Evolutionary conservation across 306 rosid species (phyloP), one percentile per base, ranked within the genome.

Genomic region (Trifolium repens): DNA sequence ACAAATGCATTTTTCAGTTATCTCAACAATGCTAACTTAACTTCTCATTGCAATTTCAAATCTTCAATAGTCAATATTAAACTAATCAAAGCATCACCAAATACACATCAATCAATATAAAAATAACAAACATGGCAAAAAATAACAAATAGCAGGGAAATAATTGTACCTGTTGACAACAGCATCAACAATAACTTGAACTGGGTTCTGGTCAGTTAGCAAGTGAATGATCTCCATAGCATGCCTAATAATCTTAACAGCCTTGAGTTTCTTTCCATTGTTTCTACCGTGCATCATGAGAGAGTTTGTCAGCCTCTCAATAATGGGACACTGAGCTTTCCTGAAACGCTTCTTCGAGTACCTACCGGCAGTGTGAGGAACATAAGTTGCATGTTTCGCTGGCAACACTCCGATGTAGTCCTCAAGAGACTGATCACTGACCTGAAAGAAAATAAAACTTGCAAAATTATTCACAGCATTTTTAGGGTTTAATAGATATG

Each of bases 311-410:
- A 88, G 88, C 65, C 92, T 86, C 88, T 88, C 92, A 47, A 88
- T 70, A 11, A 88, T 86, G 19, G 92, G 90, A 57, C 92, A 88
- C 75, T 88, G 92, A 0, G 92, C 92, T 14, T 88, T 88, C 61
- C 92, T 80, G 73, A 88, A 88, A 3, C 92, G 68, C 87, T 86
- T 88, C 10, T 68, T 84, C 0, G 92, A 88, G 69, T 86, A 88
- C 65, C 92, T 84, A 2, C 92, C 92, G 37, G 92, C 90, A 8
- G 90, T 88, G 80, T 88, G 92, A 11, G 92, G 92, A 75, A 88
- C 90, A 72, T 82, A 88, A 0, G 92, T 88, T 0, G 92, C 90
- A n/a, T 88, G 87, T 77, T 88, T 88, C 1, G 92, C 77, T 12
- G 84, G 2, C n/a, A 32, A 72, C 24, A 82, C 92, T 68, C 92